Conservation (phyloP, 305 asterid genomes). For the Rubia tinctorum region DNA sequence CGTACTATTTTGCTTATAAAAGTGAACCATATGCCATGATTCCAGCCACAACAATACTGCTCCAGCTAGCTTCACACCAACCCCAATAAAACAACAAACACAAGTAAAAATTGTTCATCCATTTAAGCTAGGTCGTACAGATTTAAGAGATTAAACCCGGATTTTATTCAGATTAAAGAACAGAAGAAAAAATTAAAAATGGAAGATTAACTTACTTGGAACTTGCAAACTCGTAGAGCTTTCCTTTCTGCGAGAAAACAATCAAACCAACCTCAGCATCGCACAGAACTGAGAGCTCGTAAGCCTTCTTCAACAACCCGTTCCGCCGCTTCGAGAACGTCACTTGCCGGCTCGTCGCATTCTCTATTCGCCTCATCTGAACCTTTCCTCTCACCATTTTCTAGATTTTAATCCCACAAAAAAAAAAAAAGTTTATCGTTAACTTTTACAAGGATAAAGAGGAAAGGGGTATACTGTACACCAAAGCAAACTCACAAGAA, state of each 20-base stretch:
- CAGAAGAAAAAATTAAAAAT: background rate
- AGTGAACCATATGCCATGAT: background rate
- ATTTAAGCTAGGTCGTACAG: background rate
- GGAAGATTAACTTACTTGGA: constrained; percentile 39
- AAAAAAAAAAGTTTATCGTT: background rate
- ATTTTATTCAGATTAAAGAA: background rate
- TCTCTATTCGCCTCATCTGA: constrained; percentile 59
- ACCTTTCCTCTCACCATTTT: constrained; percentile 76
- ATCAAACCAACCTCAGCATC: constrained; percentile 71
- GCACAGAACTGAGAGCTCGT: constrained; percentile 68
- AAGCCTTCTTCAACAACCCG: constrained; percentile 69
- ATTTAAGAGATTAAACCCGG: no score
- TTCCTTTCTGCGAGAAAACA: constrained; percentile 68
- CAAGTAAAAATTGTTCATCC: background rate
- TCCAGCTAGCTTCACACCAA: background rate
- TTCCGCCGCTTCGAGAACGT: constrained; percentile 63
- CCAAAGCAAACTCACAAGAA: background rate
- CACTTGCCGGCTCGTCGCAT: constrained; percentile 58
- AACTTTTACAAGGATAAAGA: background rate
- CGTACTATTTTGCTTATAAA: constrained; percentile 1
- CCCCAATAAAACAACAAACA: background rate
- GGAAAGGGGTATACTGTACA: background rate
- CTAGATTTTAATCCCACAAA: background rate
- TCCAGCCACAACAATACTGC: background rate
- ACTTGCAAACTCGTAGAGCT: constrained; percentile 53